phyloP scores from a whole-genome alignment of 495 filamentous ascomycete genomes.

The Trichoderma reesei region DNA sequence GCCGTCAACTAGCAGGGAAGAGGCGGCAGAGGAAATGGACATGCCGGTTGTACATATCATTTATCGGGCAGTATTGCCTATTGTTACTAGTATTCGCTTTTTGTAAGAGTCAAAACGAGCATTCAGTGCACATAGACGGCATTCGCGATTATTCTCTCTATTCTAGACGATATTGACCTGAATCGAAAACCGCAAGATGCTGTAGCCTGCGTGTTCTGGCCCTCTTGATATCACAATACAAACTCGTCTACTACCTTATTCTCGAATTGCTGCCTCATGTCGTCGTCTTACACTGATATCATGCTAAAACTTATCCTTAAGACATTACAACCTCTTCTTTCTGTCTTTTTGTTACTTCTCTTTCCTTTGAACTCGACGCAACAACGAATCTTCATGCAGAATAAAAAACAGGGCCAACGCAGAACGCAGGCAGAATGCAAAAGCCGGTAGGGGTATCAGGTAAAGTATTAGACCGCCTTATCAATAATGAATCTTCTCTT shows the following conservation, averaged over 20 bases:
- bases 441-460: neutral
- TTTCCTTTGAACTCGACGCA: neutral
- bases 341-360: neutral
- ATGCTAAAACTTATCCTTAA: neutral
- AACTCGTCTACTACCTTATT: neutral
- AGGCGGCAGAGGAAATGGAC: neutral
- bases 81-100: too few species aligned
- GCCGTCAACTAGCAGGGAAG: too few species aligned
- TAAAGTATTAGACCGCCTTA: constrained; percentile 11
- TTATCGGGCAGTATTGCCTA: too few species aligned
- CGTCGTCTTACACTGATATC: neutral
- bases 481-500: constrained; percentile 54
- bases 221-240: neutral
- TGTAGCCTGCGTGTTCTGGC: neutral
- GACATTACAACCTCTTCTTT: neutral
- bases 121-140: neutral
- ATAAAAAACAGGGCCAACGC: neutral
- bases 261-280: neutral
- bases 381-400: neutral
- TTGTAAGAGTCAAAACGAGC: too few species aligned
- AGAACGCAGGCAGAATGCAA: neutral
- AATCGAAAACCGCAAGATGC: neutral
- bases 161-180: neutral
- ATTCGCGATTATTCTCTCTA: neutral
- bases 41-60: too few species aligned